phyloP scores from a whole-genome alignment of 805 yeast species.

The Tetrapisispora fleetii region DNA sequence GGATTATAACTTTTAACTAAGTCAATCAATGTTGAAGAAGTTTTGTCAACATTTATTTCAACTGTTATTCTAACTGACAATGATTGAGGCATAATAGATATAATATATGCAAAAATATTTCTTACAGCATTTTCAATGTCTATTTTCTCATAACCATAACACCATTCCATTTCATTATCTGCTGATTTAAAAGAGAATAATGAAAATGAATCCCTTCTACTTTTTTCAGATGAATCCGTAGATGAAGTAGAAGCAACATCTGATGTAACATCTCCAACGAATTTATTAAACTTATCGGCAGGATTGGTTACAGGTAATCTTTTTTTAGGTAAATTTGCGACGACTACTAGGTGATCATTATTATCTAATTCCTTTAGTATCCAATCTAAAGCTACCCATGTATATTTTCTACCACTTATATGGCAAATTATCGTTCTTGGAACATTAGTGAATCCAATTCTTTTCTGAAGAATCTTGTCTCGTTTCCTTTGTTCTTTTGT shows the following conservation, averaged over 20 bases:
- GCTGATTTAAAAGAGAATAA: not conserved
- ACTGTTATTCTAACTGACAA: slow-evolving; percentile 25
- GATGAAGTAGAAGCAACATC: not conserved
- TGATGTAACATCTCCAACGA: not conserved
- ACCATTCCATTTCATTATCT: slow-evolving; percentile 17
- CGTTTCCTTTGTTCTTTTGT: slow-evolving; percentile 19
- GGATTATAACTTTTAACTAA: slow-evolving; percentile 27
- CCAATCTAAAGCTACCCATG: slow-evolving; percentile 81
- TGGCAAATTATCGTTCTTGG: slow-evolving; percentile 52
- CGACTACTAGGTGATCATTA: slow-evolving; percentile 59
- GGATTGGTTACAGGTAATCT: not conserved
- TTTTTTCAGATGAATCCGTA: not conserved
- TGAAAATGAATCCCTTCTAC: not conserved
- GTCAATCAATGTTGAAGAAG: slow-evolving; percentile 18
- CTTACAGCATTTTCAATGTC: slow-evolving; percentile 17
- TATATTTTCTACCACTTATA: slow-evolving; percentile 60
- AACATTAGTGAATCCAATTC: slow-evolving; percentile 20
- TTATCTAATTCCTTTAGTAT: slow-evolving; percentile 42
- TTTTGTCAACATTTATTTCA: slow-evolving; percentile 25
- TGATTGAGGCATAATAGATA: slow-evolving; percentile 5
- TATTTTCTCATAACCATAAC: slow-evolving; percentile 22
- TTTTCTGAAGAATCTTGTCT: slow-evolving; percentile 15
- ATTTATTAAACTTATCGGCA: slow-evolving; percentile 2
- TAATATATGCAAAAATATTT: slow-evolving; percentile 17
- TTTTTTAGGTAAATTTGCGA: slow-evolving; percentile 32